Base-by-base conservation (phyloP, 2,329 filamentous ascomycete species). In the Ceratocystis smalleyi region DNA sequence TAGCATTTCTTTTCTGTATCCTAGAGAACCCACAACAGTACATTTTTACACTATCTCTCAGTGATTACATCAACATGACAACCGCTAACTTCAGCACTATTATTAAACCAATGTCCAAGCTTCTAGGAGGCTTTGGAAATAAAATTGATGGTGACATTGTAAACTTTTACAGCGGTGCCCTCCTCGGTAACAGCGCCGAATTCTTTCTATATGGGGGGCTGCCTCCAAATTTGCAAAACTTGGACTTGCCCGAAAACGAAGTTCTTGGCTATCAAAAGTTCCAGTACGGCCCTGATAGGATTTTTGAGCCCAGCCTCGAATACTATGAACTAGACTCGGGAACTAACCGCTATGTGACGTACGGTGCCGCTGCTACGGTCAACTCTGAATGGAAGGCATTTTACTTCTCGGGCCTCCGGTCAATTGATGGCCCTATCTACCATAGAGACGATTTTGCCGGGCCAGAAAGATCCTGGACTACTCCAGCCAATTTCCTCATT, bases 351-450 rank as follows among this genome's bases (percentile, higher is more conserved):
- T 88, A 86, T 69, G 69, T 89, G 24, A 81, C 84, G 0, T 83
- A 81, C 68, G 86, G 87, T 19, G 86, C 80, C 1, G 80, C 78
- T 0, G 83, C 78, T 10, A 87, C 77, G 54, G 83, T 81, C 0
- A 85, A 86, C 0, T 88, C 85, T 0, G 86, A 89, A 71, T 85
- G 88, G 67, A 78, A 83, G 68, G 85, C 84, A 0, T 89, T 83
- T 76, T 89, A 89, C 69, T 87, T 89, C 68, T 82, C 83, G 0
- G 87, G 87, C 0, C 74, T 86, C 71, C 79, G 75, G 15, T 77
- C 82, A 0, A 71, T 76, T 0, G 78, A 74, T 69, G 83, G 82
- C 0, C 73, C 76, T 0, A 79, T 88, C 54, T 77, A 75, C 64
- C n/a, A n/a, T n/a, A n/a, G n/a, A n/a, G n/a, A n/a, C n/a, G n/a